These are phyloP conservation scores for Botrytis squamosa DNA, from an alignment of 2,329 filamentous ascomycete species.

Conservation along the genomic window DNA sequence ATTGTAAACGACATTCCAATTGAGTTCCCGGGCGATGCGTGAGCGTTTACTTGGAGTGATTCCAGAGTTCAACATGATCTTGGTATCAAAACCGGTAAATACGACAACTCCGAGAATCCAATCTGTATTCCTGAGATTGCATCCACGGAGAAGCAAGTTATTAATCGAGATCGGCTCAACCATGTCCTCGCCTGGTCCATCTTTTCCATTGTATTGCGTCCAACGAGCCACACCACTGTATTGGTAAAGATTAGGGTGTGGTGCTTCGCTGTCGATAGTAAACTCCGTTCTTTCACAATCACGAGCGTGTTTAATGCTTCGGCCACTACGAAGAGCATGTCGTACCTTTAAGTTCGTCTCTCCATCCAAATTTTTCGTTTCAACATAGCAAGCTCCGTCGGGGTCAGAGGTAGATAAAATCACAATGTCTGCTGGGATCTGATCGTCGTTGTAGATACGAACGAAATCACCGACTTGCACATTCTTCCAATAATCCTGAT, in stretches of 20 bases:
- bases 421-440: slow-evolving; percentile 89
- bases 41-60: slow-evolving; percentile 93
- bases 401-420: slow-evolving; percentile 90
- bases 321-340: slow-evolving; percentile 82
- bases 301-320: slow-evolving; percentile 78
- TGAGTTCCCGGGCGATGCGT: slow-evolving; percentile 86
- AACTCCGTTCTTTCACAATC: slow-evolving; percentile 93
- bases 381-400: slow-evolving; percentile 93
- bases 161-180: slow-evolving; percentile 92
- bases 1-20: slow-evolving; percentile 97
- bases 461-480: slow-evolving; percentile 95
- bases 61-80: slow-evolving; percentile 98
- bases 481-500: slow-evolving; percentile 92
- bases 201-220: slow-evolving; percentile 68
- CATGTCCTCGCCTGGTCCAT: slow-evolving; percentile 70
- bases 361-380: slow-evolving; percentile 97
- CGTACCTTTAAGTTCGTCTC: slow-evolving; percentile 97
- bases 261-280: slow-evolving; percentile 81
- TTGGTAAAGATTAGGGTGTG: slow-evolving; percentile 91
- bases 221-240: slow-evolving; percentile 90
- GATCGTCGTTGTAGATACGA: slow-evolving; percentile 93
- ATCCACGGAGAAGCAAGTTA: slow-evolving; percentile 90
- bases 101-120: slow-evolving; percentile 92
- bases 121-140: slow-evolving; percentile 90
- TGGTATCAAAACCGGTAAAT: slow-evolving; percentile 94